Percentiles rank a stretch among this genome's conserved stretches.
Evolutionary conservation across 257 asterid genomes (phyloP).

Genomic region (Anisodus acutangulus): DNA sequence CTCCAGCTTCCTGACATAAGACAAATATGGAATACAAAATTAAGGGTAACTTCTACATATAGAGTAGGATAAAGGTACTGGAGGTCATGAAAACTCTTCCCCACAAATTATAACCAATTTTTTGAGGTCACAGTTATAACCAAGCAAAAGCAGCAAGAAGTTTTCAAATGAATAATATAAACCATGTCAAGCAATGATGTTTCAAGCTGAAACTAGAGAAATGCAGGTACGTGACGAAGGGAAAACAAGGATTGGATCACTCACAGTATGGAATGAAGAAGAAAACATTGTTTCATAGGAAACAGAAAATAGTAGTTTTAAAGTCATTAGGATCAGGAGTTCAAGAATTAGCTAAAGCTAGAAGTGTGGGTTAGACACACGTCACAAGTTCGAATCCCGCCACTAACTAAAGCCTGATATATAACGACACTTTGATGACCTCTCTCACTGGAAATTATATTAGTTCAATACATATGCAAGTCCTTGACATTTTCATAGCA

Average conservation of each 20-base stretch:
- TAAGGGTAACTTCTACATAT: not conserved
- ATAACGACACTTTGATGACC: not conserved
- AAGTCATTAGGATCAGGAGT: not conserved
- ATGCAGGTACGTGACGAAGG: not conserved
- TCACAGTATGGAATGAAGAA: not conserved
- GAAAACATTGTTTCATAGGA: not conserved
- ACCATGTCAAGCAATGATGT: conserved; percentile 9
- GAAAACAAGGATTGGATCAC: not conserved
- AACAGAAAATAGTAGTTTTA: not conserved
- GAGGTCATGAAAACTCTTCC: not conserved
- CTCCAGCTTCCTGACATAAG: conserved; percentile 75
- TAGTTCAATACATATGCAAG: too few relatives aligned
- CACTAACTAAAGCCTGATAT: not conserved
- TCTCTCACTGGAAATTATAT: too few relatives aligned
- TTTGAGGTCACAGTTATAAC: not conserved
- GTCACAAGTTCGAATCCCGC: not conserved
- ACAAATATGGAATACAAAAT: conserved; percentile 19
- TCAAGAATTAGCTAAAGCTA: conserved; percentile 14
- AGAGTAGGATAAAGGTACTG: not conserved
- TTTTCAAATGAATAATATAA: conserved; percentile 6
- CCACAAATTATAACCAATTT: not conserved
- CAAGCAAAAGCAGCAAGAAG: not conserved
- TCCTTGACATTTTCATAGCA: too few relatives aligned
- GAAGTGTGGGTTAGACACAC: not conserved
- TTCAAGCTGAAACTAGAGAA: not conserved